A percentile compares a stretch with the other conserved stretches of the same genome.
These are phyloP conservation scores for Podospora tetraspora DNA, from an alignment of 495 filamentous ascomycete genomes.

Conservation along the genomic window DNA sequence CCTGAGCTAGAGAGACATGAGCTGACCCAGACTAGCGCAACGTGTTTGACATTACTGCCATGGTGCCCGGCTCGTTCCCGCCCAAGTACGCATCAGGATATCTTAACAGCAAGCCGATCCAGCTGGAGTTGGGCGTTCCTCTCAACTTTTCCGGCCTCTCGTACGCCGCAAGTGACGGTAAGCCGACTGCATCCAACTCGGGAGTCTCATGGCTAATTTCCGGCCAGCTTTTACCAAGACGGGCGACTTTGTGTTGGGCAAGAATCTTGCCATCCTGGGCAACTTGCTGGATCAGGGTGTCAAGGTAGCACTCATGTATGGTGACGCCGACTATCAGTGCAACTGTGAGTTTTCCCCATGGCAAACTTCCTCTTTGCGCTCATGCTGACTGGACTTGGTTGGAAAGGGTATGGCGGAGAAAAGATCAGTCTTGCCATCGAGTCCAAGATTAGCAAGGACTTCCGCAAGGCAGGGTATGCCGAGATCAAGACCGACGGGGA, in stretches of 20 bases:
- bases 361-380: not conserved
- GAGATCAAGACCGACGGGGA: slow-evolving; percentile 42
- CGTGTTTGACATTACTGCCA: slow-evolving; percentile 49
- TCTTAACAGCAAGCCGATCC: slow-evolving; percentile 50
- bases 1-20: not conserved
- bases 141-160: slow-evolving; percentile 51
- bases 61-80: slow-evolving; percentile 50
- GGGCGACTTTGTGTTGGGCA: slow-evolving; percentile 21
- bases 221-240: slow-evolving; percentile 39
- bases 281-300: slow-evolving; percentile 51
- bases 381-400: not conserved
- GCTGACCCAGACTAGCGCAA: slow-evolving; percentile 1
- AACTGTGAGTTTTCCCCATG: slow-evolving; percentile 24
- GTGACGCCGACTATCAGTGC: slow-evolving; percentile 56
- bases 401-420: slow-evolving; percentile 49
- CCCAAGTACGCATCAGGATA: slow-evolving; percentile 49
- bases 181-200: not conserved
- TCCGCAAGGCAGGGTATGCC: slow-evolving; percentile 46
- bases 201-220: slow-evolving; percentile 24
- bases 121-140: slow-evolving; percentile 53
- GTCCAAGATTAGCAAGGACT: slow-evolving; percentile 27
- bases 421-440: slow-evolving; percentile 52
- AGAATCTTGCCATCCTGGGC: slow-evolving; percentile 47
- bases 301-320: slow-evolving; percentile 56
- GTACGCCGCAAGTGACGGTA: not conserved